These are phyloP conservation scores for Leishmania martiniquensis DNA, from an alignment of 208 protist genomes.

Conservation along the genomic window DNA sequence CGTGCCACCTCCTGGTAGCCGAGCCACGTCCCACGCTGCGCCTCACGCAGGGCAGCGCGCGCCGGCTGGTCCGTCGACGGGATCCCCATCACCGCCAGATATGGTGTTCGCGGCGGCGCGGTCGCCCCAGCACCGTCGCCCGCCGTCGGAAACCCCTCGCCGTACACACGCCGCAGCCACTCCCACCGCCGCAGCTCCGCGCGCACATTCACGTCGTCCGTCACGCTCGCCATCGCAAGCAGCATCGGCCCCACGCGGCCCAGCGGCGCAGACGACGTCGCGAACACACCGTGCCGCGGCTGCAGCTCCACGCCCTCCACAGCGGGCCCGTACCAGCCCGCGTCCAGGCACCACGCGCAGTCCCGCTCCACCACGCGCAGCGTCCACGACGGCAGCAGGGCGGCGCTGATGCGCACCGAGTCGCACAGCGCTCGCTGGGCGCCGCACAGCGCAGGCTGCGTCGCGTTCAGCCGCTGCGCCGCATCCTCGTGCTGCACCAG, in stretches of 20 bases:
- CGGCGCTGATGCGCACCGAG: not conserved
- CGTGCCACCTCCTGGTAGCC: conserved; percentile 41
- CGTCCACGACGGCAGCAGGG: conserved; percentile 26
- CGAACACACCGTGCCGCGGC: conserved; percentile 16
- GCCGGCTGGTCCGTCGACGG: conserved; percentile 41
- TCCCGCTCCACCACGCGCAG: conserved; percentile 1
- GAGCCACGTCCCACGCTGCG: conserved; percentile 54
- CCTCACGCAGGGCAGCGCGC: conserved; percentile 22
- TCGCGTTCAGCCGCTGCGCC: not conserved
- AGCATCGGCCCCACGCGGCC: conserved; percentile 35
- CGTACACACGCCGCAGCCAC: conserved; percentile 22
- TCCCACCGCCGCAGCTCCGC: conserved; percentile 16
- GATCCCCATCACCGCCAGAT: conserved; percentile 47
- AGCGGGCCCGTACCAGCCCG: conserved; percentile 6
- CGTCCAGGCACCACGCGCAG: conserved; percentile 4
- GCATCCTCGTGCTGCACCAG: conserved; percentile 8
- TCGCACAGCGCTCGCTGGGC: not conserved
- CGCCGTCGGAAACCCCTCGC: not conserved
- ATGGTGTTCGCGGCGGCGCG: conserved; percentile 5
- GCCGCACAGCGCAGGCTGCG: not conserved
- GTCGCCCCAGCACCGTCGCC: not conserved
- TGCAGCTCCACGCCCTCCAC: too few species aligned
- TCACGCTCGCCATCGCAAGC: conserved; percentile 33
- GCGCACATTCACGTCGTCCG: conserved; percentile 19
- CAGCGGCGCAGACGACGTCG: conserved; percentile 10